phyloP scores from a whole-genome alignment of 768 basidiomycete species.

The Fistulinella prunicolor region DNA sequence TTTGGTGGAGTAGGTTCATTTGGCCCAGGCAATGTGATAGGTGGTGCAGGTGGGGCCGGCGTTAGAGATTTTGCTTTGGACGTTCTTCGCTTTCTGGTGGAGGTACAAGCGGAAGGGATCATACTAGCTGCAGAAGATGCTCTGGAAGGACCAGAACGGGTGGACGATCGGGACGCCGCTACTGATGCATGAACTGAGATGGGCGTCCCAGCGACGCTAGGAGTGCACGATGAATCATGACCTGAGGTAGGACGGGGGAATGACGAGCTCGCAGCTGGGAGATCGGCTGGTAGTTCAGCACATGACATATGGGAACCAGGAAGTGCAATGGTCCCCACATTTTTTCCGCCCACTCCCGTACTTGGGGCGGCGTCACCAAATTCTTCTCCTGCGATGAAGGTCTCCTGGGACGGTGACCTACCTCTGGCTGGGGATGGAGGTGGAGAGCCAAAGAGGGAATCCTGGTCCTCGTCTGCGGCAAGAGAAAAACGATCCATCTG shows the following conservation, averaged over 20 bases:
- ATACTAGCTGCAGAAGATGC: slow-evolving; percentile 9
- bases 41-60: slow-evolving; percentile 48
- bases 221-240: slow-evolving; percentile 37
- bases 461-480: slow-evolving; percentile 41
- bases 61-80: slow-evolving; percentile 38
- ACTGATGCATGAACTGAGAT: not conserved
- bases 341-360: slow-evolving; percentile 31
- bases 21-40: slow-evolving; percentile 62
- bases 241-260: slow-evolving; percentile 10
- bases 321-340: slow-evolving; percentile 98
- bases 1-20: slow-evolving; percentile 59
- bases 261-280: slow-evolving; percentile 64
- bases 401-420: slow-evolving; percentile 68
- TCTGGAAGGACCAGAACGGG: slow-evolving; percentile 7
- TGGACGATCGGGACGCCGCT: slow-evolving; percentile 12
- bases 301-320: slow-evolving; percentile 81
- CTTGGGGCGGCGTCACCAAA: slow-evolving; percentile 27
- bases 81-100: slow-evolving; percentile 34
- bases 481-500: slow-evolving; percentile 18
- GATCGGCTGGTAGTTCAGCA: slow-evolving; percentile 84
- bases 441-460: slow-evolving; percentile 79
- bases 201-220: slow-evolving; percentile 11
- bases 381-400: slow-evolving; percentile 18
- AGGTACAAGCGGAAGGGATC: not conserved
- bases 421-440: slow-evolving; percentile 70